These are phyloP conservation scores for Tilletia indica DNA, from an alignment of 1,284 basidiomycete species.

Conservation along the genomic window DNA sequence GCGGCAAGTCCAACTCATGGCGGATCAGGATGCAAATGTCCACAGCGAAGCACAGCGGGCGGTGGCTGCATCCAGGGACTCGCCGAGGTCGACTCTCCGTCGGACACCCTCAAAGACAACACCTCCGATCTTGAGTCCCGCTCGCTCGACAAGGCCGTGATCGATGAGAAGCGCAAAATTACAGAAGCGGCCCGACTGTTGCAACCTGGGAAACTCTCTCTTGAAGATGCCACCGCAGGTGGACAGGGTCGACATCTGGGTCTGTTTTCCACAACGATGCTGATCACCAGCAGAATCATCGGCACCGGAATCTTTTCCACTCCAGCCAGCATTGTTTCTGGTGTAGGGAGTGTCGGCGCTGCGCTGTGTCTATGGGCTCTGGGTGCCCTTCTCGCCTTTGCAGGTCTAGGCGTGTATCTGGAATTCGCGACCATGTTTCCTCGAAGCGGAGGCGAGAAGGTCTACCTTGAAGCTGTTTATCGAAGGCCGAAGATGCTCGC, in stretches of 20 bases:
- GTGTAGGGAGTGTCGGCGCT: conserved; percentile 65
- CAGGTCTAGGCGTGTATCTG: conserved; percentile 61
- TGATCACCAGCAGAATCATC: conserved; percentile 75
- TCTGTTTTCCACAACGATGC: conserved; percentile 65
- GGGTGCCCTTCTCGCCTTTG: conserved; percentile 5
- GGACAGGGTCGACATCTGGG: conserved; percentile 30
- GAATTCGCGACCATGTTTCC: conserved; percentile 72
- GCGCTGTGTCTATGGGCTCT: conserved; percentile 54
- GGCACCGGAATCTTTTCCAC: conserved; percentile 76
- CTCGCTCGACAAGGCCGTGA: conserved; percentile 5
- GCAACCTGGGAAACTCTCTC: conserved; percentile 4
- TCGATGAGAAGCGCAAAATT: background rate
- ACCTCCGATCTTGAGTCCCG: conserved; percentile 1
- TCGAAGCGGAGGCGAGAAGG: conserved; percentile 71
- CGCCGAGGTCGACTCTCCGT: no score
- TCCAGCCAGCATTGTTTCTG: conserved; percentile 65
- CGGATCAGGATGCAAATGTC: no score
- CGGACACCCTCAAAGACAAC: no score
- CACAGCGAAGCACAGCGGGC: no score
- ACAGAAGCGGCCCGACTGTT: conserved; percentile 5
- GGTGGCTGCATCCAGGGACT: no score
- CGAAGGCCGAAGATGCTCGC: conserved; percentile 65
- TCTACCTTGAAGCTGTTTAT: conserved; percentile 72
- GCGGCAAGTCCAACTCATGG: no score
- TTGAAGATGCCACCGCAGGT: conserved; percentile 11